Evolutionary conservation across 164 flowering plant species (phyloP), one percentile per base, ranked within the genome.

Genomic region (Vitis labrusca): DNA sequence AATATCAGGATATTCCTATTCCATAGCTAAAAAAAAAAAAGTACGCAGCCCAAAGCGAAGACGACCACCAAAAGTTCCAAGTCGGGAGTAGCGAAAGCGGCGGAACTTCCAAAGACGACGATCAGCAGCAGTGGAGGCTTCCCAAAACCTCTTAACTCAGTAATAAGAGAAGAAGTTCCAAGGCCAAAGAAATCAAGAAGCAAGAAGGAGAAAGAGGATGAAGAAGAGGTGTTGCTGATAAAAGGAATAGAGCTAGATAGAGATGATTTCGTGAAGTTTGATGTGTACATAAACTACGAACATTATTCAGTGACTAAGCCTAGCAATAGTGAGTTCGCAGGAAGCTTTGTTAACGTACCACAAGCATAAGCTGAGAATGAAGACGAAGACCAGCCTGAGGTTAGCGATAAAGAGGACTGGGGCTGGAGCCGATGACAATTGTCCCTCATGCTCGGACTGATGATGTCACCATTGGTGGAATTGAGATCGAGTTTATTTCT

Each of bases 171-270:
- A 0, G 15, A 53, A 62, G 88, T 89, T 13, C 16, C 65, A 19
- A 76, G 94, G 81, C 83, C 85, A 1, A 85, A 53, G 85, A 82
- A 78, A 67, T 71, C 77, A 50, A 77, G 89, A 71, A 83, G 81
- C 64, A 81, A 59, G 67, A 71, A 74, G 59, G 84, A 84, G 69
- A 84, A 86, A 63, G 88, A 90, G 5, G 82, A 74, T 2, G 82
- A 81, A 29, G 91, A 87, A 67, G 94, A 87, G 72, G 56, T 83
- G 15, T 44, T 88, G 75, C 83, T 85, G 65, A 69, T 89, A 2
- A 78, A 85, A 3, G 81, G 78, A 30, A 82, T 88, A 3, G 83
- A 86, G 70, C 44, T 81, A 8, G 79, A 83, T 10, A 74, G 68
- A 9, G 79, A 79, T 23, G 54, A 12, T 7, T 69, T 64, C 2